Base-by-base conservation (phyloP, 1,284 basidiomycete species). In the Gymnopus androsaceus region DNA sequence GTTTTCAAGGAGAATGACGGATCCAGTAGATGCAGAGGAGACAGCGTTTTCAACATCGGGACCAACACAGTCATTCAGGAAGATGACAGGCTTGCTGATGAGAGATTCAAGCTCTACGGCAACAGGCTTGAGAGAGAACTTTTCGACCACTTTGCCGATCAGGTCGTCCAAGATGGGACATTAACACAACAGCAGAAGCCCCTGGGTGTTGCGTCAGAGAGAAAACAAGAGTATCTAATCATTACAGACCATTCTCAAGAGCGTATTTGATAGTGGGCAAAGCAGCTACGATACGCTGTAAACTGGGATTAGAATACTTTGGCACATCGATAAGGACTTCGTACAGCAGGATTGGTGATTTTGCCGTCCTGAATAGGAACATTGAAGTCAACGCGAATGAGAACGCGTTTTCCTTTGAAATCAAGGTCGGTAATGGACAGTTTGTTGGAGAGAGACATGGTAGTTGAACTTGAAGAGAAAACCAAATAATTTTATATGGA, bases 351-450 rank as follows among this genome's bases (percentile, higher is more conserved):
- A 81, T 98, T 99, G 54, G 96, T 97, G 81, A 99, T 96, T 72
- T 88, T 87, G 55, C 88, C 87, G 62, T 88, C 88, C 68, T 88
- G 82, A 76, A 93, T 86, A 62, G 96, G 96, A 64, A 99, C 96
- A 77, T 99, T 99, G 80, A 99, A 99, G 83, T 99, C 97, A 66
- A 98, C 93, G 63, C 94, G 90, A 72, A 97, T 94, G 67, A 98
- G 88, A 69, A 98, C 95, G 64, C 92, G 91, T 75, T 93, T 95
- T 71, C 80, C 91, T 68, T 86, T 87, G 79, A 98, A 88, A 67
- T 91, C 85, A 70, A 95, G 80, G 77, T 98, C 96, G 63, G 88
- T 92, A 77, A 99, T 94, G 63, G 89, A 82, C 65, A 96, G 84
- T 74, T 96, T 98, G 79, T 88, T 94, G 37, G 95, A 89, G 74